Conservation (phyloP, 345 rosid species). For the Sonneratia caseolaris region DNA sequence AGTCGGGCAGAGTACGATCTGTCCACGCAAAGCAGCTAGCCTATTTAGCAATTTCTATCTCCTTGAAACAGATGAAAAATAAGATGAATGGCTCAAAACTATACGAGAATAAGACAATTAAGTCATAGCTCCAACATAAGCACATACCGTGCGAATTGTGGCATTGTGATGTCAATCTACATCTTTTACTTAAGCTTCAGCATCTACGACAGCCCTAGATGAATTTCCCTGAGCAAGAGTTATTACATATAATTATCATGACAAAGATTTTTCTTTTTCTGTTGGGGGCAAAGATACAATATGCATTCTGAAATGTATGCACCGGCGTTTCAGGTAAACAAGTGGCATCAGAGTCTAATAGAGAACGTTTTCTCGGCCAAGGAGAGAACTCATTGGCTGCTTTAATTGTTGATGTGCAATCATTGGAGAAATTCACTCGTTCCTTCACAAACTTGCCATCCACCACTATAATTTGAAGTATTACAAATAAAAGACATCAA, state of each 20-base stretch:
- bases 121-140: neutral
- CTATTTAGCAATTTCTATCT: no score
- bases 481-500: constrained; percentile 3
- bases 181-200: constrained; percentile 85
- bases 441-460: constrained; percentile 69
- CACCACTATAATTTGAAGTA: constrained; percentile 40
- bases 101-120: neutral
- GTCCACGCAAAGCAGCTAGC: no score
- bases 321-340: neutral
- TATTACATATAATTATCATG: neutral
- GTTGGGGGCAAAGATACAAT: neutral
- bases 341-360: neutral
- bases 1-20: neutral
- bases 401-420: constrained; percentile 34
- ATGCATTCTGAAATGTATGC: neutral
- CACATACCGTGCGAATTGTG: neutral
- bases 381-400: constrained; percentile 41
- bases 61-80: no score
- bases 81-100: no score
- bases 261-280: neutral
- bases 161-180: constrained; percentile 35
- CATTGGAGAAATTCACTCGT: constrained; percentile 56
- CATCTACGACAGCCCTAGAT: constrained; percentile 56
- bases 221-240: constrained; percentile 34
- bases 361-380: constrained; percentile 44